Conservation (phyloP, 2,329 filamentous ascomycete genomes). For the Fusarium napiforme region DNA sequence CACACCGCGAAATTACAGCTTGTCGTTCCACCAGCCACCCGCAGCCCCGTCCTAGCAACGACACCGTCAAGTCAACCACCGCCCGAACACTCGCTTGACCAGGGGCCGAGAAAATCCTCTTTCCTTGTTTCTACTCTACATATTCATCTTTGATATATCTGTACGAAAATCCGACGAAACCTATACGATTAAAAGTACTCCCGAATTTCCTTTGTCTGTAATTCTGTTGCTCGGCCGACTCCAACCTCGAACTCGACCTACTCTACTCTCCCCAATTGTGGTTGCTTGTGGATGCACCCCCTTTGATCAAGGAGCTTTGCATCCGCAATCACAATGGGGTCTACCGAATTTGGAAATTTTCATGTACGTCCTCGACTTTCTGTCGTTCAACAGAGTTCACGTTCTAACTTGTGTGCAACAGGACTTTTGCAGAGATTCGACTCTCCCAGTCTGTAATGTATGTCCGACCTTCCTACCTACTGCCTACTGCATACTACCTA, state of each 20-base stretch:
- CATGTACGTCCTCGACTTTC: constrained; percentile 54
- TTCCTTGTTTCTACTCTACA: constrained; percentile 28
- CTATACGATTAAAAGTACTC: constrained; percentile 1
- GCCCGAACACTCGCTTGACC: constrained; percentile 26
- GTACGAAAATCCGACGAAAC: constrained; percentile 18
- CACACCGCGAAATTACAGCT: constrained; percentile 39
- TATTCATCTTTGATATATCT: constrained; percentile 12
- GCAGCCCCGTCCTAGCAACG: constrained; percentile 36
- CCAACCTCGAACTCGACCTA: constrained; percentile 4
- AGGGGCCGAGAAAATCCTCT: constrained; percentile 33
- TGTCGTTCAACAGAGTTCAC: constrained; percentile 3
- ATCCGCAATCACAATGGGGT: constrained; percentile 62
- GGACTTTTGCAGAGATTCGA: constrained; percentile 87
- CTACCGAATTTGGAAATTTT: constrained; percentile 71
- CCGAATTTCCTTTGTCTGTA: constrained; percentile 20
- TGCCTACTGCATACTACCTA: constrained; percentile 2
- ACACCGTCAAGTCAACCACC: constrained; percentile 36
- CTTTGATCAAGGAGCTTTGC: constrained; percentile 41
- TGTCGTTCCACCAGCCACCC: constrained; percentile 37
- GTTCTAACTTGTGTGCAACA: constrained; percentile 52
- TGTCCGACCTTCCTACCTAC: constrained; percentile 50
- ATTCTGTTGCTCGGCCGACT: constrained; percentile 19
- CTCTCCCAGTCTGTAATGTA: constrained; percentile 87
- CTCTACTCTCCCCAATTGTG: constrained; percentile 36
- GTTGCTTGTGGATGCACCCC: constrained; percentile 44